Percentiles rank a stretch among this genome's conserved stretches.
Evolutionary conservation across 208 protist species (phyloP).

Genomic region (Crithidia sp.): DNA sequence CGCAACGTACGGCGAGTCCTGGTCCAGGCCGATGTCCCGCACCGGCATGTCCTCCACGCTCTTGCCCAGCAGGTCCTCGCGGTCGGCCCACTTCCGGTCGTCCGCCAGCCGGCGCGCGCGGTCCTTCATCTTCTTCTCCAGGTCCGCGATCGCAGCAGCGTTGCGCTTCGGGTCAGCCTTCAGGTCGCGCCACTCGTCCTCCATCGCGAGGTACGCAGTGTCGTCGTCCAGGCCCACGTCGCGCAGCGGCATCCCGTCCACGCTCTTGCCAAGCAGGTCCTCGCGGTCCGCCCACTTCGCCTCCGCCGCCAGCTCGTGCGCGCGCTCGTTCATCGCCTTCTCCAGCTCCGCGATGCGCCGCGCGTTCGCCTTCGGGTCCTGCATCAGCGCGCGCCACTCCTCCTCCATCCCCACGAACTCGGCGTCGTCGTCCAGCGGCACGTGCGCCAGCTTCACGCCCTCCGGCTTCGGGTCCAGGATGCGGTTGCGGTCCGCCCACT

Average conservation of each 20-base stretch:
- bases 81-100: conserved; percentile 11
- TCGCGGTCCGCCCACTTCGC: conserved; percentile 43
- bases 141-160: conserved; percentile 33
- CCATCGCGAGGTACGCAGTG: conserved; percentile 38
- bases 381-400: conserved; percentile 36
- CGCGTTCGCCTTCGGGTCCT: conserved; percentile 43
- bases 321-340: conserved; percentile 45
- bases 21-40: conserved; percentile 39
- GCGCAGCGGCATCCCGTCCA: conserved; percentile 52
- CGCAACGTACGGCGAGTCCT: conserved; percentile 36
- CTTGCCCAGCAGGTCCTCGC: neutral
- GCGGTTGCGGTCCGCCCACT: conserved; percentile 37
- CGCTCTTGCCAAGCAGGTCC: conserved; percentile 38
- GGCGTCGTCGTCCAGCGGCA: conserved; percentile 45
- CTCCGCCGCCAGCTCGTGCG: conserved; percentile 43
- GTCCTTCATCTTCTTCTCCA: conserved; percentile 46
- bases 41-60: neutral
- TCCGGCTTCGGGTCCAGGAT: conserved; percentile 46
- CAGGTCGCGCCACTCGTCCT: conserved; percentile 40
- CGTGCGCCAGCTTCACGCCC: conserved; percentile 61
- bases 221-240: conserved; percentile 49
- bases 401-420: conserved; percentile 44
- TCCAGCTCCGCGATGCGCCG: conserved; percentile 10
- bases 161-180: conserved; percentile 45
- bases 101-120: conserved; percentile 36